Evolutionary conservation across 2,329 filamentous ascomycete species (phyloP).

Genomic region (Torrubiella hemipterigena): DNA sequence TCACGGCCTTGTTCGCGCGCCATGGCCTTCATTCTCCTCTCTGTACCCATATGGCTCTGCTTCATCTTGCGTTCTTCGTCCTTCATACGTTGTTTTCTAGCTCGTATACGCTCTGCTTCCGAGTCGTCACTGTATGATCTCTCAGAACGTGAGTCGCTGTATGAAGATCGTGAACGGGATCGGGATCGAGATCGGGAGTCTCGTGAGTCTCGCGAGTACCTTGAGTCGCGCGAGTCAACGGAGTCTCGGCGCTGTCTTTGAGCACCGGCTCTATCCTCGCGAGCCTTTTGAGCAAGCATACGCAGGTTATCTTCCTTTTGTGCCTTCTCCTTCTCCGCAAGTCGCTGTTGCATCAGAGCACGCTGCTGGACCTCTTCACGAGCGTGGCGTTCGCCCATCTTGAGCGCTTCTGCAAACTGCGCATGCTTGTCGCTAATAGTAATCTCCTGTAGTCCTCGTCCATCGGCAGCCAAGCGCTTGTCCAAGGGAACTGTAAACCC

Average conservation of each 20-base stretch:
- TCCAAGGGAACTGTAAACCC: constrained; percentile 94
- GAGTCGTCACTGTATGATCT: constrained; percentile 49
- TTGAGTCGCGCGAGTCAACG: constrained; percentile 20
- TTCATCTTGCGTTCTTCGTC: constrained; percentile 84
- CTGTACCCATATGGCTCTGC: constrained; percentile 90
- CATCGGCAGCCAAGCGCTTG: constrained; percentile 89
- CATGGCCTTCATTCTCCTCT: constrained; percentile 83
- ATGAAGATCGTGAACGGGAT: constrained; percentile 30
- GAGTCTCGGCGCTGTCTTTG: constrained; percentile 27
- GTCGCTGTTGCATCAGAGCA: constrained; percentile 85
- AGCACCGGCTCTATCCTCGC: constrained; percentile 60
- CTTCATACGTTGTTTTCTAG: constrained; percentile 63
- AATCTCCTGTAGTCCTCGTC: constrained; percentile 80
- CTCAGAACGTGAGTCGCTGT: constrained; percentile 38
- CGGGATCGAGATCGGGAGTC: constrained; percentile 26
- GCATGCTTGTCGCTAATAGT: constrained; percentile 98
- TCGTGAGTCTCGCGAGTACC: constrained; percentile 24
- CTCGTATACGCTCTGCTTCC: constrained; percentile 64
- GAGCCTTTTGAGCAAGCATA: constrained; percentile 77
- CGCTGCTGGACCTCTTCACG: constrained; percentile 91
- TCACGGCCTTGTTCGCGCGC: constrained; percentile 92
- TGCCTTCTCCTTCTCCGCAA: constrained; percentile 92
- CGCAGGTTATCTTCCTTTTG: constrained; percentile 90
- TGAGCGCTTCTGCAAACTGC: constrained; percentile 86
- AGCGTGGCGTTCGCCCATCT: constrained; percentile 88